Base-by-base conservation (phyloP, 148 eudicot species). In the Rhododendron henanense region DNA sequence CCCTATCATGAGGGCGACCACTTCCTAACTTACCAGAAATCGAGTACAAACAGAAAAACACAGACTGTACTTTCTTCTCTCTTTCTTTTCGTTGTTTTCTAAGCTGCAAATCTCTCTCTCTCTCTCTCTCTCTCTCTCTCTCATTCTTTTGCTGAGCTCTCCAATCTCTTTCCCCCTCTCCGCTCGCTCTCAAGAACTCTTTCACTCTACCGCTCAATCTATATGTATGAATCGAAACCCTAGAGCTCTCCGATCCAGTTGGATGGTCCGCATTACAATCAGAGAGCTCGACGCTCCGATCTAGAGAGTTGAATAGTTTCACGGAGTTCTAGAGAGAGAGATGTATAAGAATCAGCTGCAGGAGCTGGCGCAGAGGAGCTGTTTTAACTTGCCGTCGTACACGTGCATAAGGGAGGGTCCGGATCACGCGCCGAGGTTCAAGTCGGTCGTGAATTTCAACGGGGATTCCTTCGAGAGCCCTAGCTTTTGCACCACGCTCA, bases 261-360 rank as follows among this genome's bases (percentile, higher is more conserved):
- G 78, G 78, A 84, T 87, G 86, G 81, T 84, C 88, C 57, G 79
- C 86, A 83, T 78, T 87, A n/a, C 78, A 33, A 74, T 77, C 78
- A 69, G 39, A n/a, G 53, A 67, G 85, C 78, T 65, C 79, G 65
- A 31, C 78, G 53, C n/a, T 83, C 85, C 50, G 86, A 84, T 83
- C 86, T 69, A 21, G 65, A 19, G 45, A 84, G 78, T 76, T 73
- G 61, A 50, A 83, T 65, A n/a, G 71, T 21, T 63, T 55, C 61
- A 55, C 21, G 61, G 61, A 59, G 19, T 53, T 55, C 4, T 16
- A 23, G 74, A 31, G 63, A 83, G 69, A 84, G 82, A 88, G 84
- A 92, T 92, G 94, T 92, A 90, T 73, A 92, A 92, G 94, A 92
- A 92, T 88, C 94, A 90, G 92, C 87, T 92, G 57, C 94, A 92